Evolutionary conservation across 805 yeast genomes (phyloP).

Genomic region (Zygoascus bituminiphila): DNA sequence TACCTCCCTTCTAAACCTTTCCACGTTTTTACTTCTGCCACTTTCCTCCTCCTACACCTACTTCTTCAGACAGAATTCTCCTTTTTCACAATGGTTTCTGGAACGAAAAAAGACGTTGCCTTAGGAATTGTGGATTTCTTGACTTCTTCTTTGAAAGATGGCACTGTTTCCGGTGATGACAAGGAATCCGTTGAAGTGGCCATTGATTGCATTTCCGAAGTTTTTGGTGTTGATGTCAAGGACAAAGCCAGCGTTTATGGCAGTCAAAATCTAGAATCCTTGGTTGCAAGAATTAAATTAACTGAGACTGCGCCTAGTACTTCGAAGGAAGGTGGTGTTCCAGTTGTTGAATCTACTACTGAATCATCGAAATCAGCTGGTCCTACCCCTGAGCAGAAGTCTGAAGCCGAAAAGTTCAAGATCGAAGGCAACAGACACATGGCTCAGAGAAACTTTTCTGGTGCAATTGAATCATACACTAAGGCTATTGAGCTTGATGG

Average conservation of each 20-base stretch:
- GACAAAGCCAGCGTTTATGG: slow-evolving; percentile 25
- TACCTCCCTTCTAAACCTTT: neutral
- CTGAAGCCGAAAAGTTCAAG: slow-evolving; percentile 77
- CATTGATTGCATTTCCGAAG: slow-evolving; percentile 83
- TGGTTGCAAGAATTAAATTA: slow-evolving; percentile 25
- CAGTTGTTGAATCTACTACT: neutral
- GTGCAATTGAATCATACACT: slow-evolving; percentile 71
- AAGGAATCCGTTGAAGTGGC: slow-evolving; percentile 90
- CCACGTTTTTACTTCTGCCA: neutral
- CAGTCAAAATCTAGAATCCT: slow-evolving; percentile 39
- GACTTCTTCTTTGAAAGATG: slow-evolving; percentile 46
- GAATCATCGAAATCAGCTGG: slow-evolving; percentile 5
- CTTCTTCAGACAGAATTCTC: too few relatives aligned
- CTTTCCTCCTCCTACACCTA: neutral
- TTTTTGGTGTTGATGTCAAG: slow-evolving; percentile 58
- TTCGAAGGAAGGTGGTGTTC: neutral
- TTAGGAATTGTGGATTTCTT: slow-evolving; percentile 68
- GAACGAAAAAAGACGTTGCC: slow-evolving; percentile 36
- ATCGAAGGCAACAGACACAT: slow-evolving; percentile 83
- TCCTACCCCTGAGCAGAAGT: slow-evolving; percentile 38
- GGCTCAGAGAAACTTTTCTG: slow-evolving; percentile 62
- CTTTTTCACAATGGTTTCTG: neutral
- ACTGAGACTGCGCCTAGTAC: neutral
- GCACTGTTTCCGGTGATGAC: slow-evolving; percentile 67
- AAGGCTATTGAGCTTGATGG: slow-evolving; percentile 67